Evolutionary conservation across 2,329 filamentous ascomycete genomes (phyloP).

Genomic region (Epichloe baconii): DNA sequence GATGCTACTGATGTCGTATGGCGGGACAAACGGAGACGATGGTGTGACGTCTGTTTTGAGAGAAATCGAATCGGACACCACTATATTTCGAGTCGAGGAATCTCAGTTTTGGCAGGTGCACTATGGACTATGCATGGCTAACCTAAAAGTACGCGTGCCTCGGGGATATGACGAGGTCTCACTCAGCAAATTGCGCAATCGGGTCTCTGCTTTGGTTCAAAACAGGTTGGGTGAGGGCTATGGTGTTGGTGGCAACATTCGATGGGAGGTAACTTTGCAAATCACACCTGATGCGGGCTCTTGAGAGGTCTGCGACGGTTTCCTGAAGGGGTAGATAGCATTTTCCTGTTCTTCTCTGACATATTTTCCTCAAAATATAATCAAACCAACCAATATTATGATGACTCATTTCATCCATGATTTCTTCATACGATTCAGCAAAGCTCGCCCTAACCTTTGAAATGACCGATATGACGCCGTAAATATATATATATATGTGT

Average conservation of each 20-base stretch:
- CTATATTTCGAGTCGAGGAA: constrained; percentile 68
- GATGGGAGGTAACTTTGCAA: constrained; percentile 90
- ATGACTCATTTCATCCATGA: too few species aligned
- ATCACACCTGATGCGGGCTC: constrained; percentile 33
- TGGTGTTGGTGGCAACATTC: constrained; percentile 61
- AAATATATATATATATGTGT: neutral
- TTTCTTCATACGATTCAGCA: too few species aligned
- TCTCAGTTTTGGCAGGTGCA: constrained; percentile 98
- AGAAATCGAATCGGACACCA: constrained; percentile 71
- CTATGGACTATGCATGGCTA: constrained; percentile 93
- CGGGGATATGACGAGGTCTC: constrained; percentile 55
- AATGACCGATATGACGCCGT: too few species aligned
- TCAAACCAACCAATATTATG: neutral
- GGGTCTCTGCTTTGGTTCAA: constrained; percentile 65
- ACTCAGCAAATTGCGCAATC: constrained; percentile 59
- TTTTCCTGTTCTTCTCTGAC: neutral
- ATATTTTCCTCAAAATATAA: neutral
- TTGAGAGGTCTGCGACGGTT: constrained; percentile 5
- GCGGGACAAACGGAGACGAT: constrained; percentile 22
- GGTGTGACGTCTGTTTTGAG: constrained; percentile 62
- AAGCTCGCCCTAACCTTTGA: too few species aligned
- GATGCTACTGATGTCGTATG: constrained; percentile 92
- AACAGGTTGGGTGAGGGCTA: constrained; percentile 82
- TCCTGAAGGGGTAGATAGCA: neutral
- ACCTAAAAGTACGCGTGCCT: constrained; percentile 64